Base-by-base conservation (phyloP, 1,284 basidiomycete genomes). In the Chalciporus sp. region DNA sequence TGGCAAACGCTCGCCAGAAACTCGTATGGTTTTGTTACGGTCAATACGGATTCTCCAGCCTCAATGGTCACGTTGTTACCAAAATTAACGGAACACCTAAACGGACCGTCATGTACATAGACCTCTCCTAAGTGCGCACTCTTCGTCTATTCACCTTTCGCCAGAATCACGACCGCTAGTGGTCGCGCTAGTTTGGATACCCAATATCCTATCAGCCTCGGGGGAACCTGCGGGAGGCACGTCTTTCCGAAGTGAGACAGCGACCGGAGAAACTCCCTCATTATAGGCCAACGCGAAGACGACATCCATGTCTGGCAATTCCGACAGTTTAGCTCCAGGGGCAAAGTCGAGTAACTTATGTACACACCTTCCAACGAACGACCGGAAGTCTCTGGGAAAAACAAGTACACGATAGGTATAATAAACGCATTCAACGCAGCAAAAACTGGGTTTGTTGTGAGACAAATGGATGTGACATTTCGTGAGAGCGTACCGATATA, bases 371-470 rank as follows among this genome's bases (percentile, higher is more conserved):
- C 83, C 16, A 86, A 67, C 0, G 82, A 84, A 31, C 82, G 77
- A 17, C 82, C 80, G n/a, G 81, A 78, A 4, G 84, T 86, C 69
- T 86, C 85, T n/a, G 84, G 84, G 72, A 85, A 86, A 74, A 82
- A 85, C 55, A 84, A 66, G 62, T 85, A 88, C 3, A 86, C 79
- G 11, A 79, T 59, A 11, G 84, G 85, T 41, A 86, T 71, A 57
- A 87, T 81, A 53, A 83, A 73, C 1, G 82, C 82, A 58, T 86
- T 87, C 47, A 86, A 63, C 0, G 74, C 72, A 0, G 83, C 84
- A 59, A 87, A 87, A 31, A 87, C 82, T 80, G 58, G 8, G 44
- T 29, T 1, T 14, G n/a, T 4, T 0, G 12, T 53, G 50, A 49
- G 31, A 33, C 8, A 3, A 12, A 16, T 7, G n/a, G 6, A 20